These are phyloP conservation scores for Emydomyces testavorans DNA, from an alignment of 2,329 filamentous ascomycete species.

Conservation along the genomic window DNA sequence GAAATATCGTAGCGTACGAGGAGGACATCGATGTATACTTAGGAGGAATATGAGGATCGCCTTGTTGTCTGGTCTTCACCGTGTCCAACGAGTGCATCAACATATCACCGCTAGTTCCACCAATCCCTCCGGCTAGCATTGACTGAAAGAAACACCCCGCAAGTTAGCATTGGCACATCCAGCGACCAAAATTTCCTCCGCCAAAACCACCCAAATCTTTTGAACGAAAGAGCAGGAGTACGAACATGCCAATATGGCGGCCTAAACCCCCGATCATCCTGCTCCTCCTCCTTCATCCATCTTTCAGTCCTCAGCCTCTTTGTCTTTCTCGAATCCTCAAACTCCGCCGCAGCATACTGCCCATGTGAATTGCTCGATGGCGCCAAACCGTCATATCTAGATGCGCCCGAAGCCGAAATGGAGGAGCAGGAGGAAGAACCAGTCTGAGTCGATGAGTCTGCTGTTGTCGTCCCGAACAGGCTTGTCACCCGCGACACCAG, in stretches of 20 bases:
- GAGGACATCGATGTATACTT: slow-evolving; percentile 84
- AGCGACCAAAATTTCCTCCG: neutral
- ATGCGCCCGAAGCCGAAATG: slow-evolving; percentile 20
- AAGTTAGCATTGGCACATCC: slow-evolving; percentile 8
- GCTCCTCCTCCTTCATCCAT: slow-evolving; percentile 15
- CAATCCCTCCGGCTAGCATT: slow-evolving; percentile 89
- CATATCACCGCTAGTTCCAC: slow-evolving; percentile 88
- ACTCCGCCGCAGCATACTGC: slow-evolving; percentile 9
- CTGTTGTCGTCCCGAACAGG: slow-evolving; percentile 35
- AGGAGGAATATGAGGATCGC: slow-evolving; percentile 82
- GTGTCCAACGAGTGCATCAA: slow-evolving; percentile 98
- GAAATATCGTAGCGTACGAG: slow-evolving; percentile 84
- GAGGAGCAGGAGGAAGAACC: slow-evolving; percentile 25
- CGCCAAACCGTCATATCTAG: neutral
- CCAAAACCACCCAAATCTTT: neutral
- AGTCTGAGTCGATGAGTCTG: slow-evolving; percentile 24
- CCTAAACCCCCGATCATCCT: slow-evolving; percentile 17
- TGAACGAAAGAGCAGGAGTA: neutral
- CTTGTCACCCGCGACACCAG: slow-evolving; percentile 44
- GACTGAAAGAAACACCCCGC: slow-evolving; percentile 43
- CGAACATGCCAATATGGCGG: slow-evolving; percentile 18
- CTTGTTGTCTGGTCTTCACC: slow-evolving; percentile 95
- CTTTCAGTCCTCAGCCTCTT: slow-evolving; percentile 18
- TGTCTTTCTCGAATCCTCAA: slow-evolving; percentile 18
- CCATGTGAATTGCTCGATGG: neutral